Evolutionary conservation across 371 early-diverging fungal genomes (phyloP).

Genomic region (Aphelidium insulamus): DNA sequence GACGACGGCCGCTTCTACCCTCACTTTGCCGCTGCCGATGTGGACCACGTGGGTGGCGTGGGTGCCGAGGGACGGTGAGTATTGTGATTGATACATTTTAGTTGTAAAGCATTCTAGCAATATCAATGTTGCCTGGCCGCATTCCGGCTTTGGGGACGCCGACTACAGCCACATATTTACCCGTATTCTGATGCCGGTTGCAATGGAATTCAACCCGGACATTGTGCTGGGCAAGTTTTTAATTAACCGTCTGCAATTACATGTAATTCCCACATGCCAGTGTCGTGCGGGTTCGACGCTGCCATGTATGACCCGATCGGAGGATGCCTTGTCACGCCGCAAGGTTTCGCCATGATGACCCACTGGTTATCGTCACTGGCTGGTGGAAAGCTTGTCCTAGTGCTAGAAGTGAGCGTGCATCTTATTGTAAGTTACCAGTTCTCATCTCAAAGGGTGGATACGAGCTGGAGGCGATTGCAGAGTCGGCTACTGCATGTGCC

Average conservation of each 20-base stretch:
- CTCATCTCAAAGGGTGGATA: conserved; percentile 41
- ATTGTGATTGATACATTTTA: conserved; percentile 3
- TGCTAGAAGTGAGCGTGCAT: conserved; percentile 26
- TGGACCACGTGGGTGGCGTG: conserved; percentile 29
- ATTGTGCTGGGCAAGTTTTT: conserved; percentile 37
- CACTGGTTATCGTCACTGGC: conserved; percentile 42
- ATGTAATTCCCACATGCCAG: conserved; percentile 10
- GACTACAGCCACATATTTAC: conserved; percentile 69
- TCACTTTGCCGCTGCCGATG: conserved; percentile 20
- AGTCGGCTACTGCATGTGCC: conserved; percentile 50
- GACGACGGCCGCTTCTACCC: conserved; percentile 63
- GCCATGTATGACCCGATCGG: conserved; percentile 69
- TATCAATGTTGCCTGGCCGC: conserved; percentile 71
- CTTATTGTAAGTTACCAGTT: conserved; percentile 1
- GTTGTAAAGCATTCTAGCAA: conserved; percentile 16
- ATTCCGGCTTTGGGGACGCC: conserved; percentile 50
- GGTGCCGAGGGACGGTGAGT: conserved; percentile 36
- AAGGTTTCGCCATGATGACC: conserved; percentile 68
- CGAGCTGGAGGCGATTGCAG: conserved; percentile 40
- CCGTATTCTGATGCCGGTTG: conserved; percentile 53
- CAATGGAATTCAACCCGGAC: conserved; percentile 56
- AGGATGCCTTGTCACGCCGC: conserved; percentile 53
- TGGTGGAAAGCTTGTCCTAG: conserved; percentile 43
- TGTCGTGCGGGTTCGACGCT: conserved; percentile 81
- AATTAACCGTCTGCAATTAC: background rate